Percentiles rank a stretch among this genome's conserved stretches.
Evolutionary conservation across 345 rosid genomes (phyloP).

Genomic region (Zanthoxylum bungeanum): DNA sequence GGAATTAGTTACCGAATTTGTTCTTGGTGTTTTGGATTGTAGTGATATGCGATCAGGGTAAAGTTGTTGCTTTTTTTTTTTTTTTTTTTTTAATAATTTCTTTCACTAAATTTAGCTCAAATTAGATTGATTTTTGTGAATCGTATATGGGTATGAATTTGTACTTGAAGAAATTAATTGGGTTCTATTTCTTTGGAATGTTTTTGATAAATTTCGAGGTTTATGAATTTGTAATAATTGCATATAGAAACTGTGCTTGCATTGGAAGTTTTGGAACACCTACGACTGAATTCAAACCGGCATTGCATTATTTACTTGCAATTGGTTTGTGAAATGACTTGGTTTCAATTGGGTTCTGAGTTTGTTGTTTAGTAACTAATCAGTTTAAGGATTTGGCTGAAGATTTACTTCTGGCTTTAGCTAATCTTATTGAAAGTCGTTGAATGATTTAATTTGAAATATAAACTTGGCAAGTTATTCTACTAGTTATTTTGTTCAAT

Average conservation of each 20-base stretch:
- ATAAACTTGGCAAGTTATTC: background rate
- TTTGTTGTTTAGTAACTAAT: background rate
- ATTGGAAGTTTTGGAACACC: background rate
- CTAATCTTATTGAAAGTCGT: background rate
- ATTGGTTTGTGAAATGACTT: conserved; percentile 7
- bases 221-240: background rate
- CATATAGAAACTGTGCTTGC: background rate
- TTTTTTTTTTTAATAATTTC: background rate
- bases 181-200: background rate
- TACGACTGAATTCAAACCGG: background rate
- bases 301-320: background rate
- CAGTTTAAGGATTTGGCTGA: background rate
- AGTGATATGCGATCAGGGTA: background rate
- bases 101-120: background rate
- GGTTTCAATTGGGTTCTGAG: background rate
- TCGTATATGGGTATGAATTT: background rate
- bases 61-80: background rate
- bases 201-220: background rate
- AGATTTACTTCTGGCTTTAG: background rate
- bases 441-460: background rate
- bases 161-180: background rate
- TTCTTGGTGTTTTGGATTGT: background rate
- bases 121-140: background rate
- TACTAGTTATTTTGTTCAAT: background rate
- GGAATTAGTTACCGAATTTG: no score